Evolutionary conservation across 2,329 filamentous ascomycete genomes (phyloP), one percentile per base, ranked within the genome.

Genomic region (Colletotrichum theobromicola): DNA sequence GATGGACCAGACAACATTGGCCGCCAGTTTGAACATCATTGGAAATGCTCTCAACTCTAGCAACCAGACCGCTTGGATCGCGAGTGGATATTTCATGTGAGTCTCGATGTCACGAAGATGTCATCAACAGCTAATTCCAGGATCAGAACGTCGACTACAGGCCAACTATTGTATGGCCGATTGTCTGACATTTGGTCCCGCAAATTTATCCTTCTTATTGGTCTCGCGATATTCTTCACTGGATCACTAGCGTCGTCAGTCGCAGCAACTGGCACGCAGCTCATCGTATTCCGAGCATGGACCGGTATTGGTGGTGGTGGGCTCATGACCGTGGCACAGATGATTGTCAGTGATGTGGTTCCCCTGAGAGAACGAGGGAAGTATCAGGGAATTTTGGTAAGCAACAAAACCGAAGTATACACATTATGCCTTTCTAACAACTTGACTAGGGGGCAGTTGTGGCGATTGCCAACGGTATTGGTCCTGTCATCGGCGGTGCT

Each of bases 1-100:
- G 64, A 90, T 91, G 83, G 89, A 91, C 78, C 89, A 91, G 79
- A 91, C 89, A 0, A 90, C 88, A 3, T 81, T 91, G 35, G 89
- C 89, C 0, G 85, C 87, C 16, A 90, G 88, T 82, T 81, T 91
- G 75, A 87, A 87, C 61, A 89, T 90, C 64, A 86, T 91, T 28
- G 87, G 87, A n/a, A 85, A 86, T 74, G 83, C 87, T 0, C 80
- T 91, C 7, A 81, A 86, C 5, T 87, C 89, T 16, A 87, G 85
- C 62, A 82, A 85, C 34, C 85, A 90, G 74, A 84, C 86, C 0
- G 87, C 88, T 0, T 91, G 89, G 89, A 88, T 91, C 58, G 87
- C 89, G 2, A 86, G 85, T 10, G 88, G 86, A 16, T 91, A 90
- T 66, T 91, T 90, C 78, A 88, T 91, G 88, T 88, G 75, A 76